Conservation (phyloP, 208 protist species). For the Hexamita inflata region DNA sequence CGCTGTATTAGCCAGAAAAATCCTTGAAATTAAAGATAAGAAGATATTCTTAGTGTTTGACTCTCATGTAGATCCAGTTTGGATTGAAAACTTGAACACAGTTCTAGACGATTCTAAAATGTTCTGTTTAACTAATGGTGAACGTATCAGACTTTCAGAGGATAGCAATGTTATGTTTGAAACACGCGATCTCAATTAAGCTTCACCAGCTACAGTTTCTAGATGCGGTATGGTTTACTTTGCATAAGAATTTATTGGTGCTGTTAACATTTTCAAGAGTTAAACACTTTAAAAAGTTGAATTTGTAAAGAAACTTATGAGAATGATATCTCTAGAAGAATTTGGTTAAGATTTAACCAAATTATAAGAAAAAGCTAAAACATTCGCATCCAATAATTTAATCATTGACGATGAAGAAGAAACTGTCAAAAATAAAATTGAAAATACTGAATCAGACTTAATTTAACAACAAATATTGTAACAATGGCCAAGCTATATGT, state of each 20-base stretch:
- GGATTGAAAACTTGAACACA: constrained; percentile 97
- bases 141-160: constrained; percentile 80
- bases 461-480: background rate
- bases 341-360: background rate
- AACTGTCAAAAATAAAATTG: background rate
- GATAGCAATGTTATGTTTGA: constrained; percentile 87
- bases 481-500: background rate
- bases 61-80: constrained; percentile 88
- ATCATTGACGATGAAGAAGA: background rate
- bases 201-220: constrained; percentile 87
- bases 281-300: background rate
- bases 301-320: background rate
- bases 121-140: constrained; percentile 85
- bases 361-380: background rate
- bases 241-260: constrained; percentile 53
- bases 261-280: background rate
- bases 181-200: constrained; percentile 77
- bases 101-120: constrained; percentile 97
- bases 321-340: background rate
- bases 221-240: constrained; percentile 94
- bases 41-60: constrained; percentile 88
- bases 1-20: constrained; percentile 67
- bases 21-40: constrained; percentile 53
- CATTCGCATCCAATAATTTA: background rate
- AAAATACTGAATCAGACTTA: background rate